phyloP scores from a whole-genome alignment of 2,329 filamentous ascomycete genomes.

The Diaporthe capsici region DNA sequence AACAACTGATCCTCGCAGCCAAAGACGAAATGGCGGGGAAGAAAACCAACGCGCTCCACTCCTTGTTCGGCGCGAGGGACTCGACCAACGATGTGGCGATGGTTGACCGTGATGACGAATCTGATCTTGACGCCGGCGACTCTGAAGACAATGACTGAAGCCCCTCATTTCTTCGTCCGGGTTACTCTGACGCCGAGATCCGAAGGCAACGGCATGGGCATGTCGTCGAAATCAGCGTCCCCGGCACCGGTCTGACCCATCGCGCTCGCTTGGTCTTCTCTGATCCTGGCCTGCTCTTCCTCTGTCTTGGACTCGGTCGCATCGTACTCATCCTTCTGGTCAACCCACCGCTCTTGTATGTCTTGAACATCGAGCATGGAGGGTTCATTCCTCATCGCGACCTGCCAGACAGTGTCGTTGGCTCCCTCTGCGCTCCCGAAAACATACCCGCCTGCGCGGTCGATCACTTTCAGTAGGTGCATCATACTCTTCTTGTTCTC shows the following conservation, averaged over 20 bases:
- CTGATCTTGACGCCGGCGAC: constrained; percentile 62
- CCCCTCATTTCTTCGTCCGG: constrained; percentile 70
- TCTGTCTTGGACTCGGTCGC: constrained; percentile 80
- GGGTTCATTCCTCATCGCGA: constrained; percentile 86
- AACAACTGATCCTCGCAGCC: constrained; percentile 78
- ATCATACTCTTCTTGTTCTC: constrained; percentile 99
- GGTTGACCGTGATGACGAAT: constrained; percentile 60
- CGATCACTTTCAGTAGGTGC: constrained; percentile 88
- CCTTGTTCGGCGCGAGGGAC: constrained; percentile 49
- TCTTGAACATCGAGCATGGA: constrained; percentile 86
- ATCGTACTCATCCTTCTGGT: constrained; percentile 90
- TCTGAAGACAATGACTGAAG: constrained; percentile 57
- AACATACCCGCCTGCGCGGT: constrained; percentile 92
- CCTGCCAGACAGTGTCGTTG: constrained; percentile 97
- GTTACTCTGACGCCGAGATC: constrained; percentile 81
- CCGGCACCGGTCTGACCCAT: constrained; percentile 51
- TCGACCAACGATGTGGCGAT: constrained; percentile 54
- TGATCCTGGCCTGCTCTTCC: constrained; percentile 78
- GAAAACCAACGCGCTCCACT: constrained; percentile 48
- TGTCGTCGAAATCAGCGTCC: constrained; percentile 59
- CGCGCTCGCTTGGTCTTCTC: constrained; percentile 52
- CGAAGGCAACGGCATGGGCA: constrained; percentile 59
- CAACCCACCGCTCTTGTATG: constrained; percentile 96
- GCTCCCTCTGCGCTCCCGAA: constrained; percentile 92
- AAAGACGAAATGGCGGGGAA: constrained; percentile 63